Conservation (phyloP, 176 grass and related monocot species). For the Triticum turgidum region DNA sequence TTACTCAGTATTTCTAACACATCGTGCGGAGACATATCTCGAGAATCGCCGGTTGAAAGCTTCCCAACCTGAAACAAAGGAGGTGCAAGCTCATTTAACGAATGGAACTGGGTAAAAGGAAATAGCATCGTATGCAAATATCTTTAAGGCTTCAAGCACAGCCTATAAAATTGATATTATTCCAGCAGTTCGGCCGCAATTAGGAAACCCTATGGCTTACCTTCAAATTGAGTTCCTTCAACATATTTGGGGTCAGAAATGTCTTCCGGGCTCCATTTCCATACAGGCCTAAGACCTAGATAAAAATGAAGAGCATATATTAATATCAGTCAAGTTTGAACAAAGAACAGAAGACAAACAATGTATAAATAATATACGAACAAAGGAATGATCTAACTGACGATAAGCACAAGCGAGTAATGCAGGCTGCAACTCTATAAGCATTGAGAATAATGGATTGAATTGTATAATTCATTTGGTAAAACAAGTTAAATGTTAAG, state of each 20-base stretch:
- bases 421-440: neutral
- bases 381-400: neutral
- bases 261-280: conserved; percentile 66
- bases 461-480: neutral
- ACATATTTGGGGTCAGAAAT: conserved; percentile 54
- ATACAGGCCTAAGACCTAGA: conserved; percentile 83
- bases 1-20: conserved; percentile 65
- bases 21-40: conserved; percentile 81
- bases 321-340: conserved; percentile 25
- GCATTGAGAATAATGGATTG: neutral
- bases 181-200: neutral
- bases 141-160: neutral
- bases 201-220: conserved; percentile 28
- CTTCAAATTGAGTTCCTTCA: conserved; percentile 77
- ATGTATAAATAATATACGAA: neutral
- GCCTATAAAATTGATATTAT: neutral
- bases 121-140: neutral
- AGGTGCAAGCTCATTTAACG: neutral
- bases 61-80: conserved; percentile 60
- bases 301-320: neutral
- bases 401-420: neutral
- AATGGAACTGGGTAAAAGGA: neutral
- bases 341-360: neutral
- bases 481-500: neutral
- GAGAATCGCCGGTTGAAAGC: conserved; percentile 88